Percentiles rank a stretch among this genome's conserved stretches.
Evolutionary conservation across 192 early-diverging fungal genomes (phyloP).

Genomic region (Umbelopsis isabellina): DNA sequence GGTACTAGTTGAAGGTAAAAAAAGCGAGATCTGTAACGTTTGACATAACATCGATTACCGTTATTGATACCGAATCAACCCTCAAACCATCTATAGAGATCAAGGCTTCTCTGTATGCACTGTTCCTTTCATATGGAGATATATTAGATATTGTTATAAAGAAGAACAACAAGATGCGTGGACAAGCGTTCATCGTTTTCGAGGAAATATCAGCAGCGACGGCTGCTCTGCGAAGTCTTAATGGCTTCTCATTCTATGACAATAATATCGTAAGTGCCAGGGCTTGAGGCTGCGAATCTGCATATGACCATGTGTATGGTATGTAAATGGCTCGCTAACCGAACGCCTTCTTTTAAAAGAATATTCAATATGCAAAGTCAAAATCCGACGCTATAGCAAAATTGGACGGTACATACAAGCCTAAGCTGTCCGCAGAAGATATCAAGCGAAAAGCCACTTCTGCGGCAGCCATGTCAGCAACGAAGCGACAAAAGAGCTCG

Average conservation of each 20-base stretch:
- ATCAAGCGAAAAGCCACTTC: constrained; percentile 8
- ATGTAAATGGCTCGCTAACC: background rate
- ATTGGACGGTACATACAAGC: constrained; percentile 62
- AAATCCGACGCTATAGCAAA: constrained; percentile 77
- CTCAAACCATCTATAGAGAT: constrained; percentile 55
- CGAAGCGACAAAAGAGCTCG: constrained; percentile 18
- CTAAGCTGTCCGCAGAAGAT: constrained; percentile 23
- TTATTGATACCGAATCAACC: background rate
- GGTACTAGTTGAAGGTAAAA: constrained; percentile 11
- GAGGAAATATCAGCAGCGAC: constrained; percentile 84
- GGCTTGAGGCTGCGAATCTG: background rate
- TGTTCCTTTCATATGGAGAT: constrained; percentile 87
- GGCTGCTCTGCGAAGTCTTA: constrained; percentile 81
- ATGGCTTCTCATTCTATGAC: constrained; percentile 89
- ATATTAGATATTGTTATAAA: constrained; percentile 87
- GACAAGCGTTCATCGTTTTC: constrained; percentile 95
- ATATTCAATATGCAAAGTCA: constrained; percentile 74
- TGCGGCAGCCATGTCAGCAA: constrained; percentile 25
- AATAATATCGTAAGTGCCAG: constrained; percentile 68
- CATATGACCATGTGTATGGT: background rate
- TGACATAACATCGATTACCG: background rate
- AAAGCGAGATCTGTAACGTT: background rate
- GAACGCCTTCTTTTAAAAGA: constrained; percentile 38
- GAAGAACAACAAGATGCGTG: constrained; percentile 82
- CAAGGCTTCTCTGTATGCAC: constrained; percentile 69